A percentile compares a stretch with the other conserved stretches of the same genome.
Conservation (phyloP, 495 filamentous ascomycete genomes). For the Lasiosphaeris hirsuta region DNA sequence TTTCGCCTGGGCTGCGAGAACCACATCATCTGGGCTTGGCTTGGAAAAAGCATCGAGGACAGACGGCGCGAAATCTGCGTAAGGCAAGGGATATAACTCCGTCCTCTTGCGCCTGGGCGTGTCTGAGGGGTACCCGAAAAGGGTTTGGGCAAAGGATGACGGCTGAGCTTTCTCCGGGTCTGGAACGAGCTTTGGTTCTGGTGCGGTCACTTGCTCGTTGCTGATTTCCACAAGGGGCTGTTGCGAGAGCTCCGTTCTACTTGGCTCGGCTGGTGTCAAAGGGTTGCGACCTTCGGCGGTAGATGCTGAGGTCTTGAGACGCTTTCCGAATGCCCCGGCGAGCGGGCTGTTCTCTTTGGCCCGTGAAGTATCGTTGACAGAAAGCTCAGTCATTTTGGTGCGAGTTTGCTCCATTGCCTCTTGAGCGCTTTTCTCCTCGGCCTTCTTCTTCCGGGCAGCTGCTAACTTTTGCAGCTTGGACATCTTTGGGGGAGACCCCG, state of each 20-base stretch:
- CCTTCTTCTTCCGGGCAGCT: slow-evolving; percentile 81
- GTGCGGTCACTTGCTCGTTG: not conserved
- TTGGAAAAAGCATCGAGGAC: slow-evolving; percentile 67
- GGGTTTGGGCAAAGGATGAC: slow-evolving; percentile 67
- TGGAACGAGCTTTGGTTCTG: not conserved
- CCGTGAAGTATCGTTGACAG: slow-evolving; percentile 16
- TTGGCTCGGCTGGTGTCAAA: slow-evolving; percentile 15
- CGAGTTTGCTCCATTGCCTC: slow-evolving; percentile 33
- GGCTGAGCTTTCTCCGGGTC: slow-evolving; percentile 33
- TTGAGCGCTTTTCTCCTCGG: slow-evolving; percentile 57
- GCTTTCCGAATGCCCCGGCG: slow-evolving; percentile 25
- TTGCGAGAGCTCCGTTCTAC: not conserved
- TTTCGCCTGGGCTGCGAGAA: slow-evolving; percentile 85
- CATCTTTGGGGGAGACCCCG: slow-evolving; percentile 60
- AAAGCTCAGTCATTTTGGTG: slow-evolving; percentile 25
- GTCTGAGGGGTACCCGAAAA: slow-evolving; percentile 49
- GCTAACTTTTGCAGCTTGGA: slow-evolving; percentile 90
- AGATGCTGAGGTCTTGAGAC: slow-evolving; percentile 28
- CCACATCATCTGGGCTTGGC: slow-evolving; percentile 92
- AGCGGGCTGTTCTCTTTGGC: slow-evolving; percentile 22
- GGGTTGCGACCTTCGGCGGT: slow-evolving; percentile 22
- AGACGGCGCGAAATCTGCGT: slow-evolving; percentile 39
- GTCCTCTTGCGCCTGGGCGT: slow-evolving; percentile 33
- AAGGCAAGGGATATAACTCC: slow-evolving; percentile 50
- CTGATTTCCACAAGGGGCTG: not conserved